These are phyloP conservation scores for Fusarium begoniae DNA, from an alignment of 2,329 filamentous ascomycete genomes.

Conservation along the genomic window DNA sequence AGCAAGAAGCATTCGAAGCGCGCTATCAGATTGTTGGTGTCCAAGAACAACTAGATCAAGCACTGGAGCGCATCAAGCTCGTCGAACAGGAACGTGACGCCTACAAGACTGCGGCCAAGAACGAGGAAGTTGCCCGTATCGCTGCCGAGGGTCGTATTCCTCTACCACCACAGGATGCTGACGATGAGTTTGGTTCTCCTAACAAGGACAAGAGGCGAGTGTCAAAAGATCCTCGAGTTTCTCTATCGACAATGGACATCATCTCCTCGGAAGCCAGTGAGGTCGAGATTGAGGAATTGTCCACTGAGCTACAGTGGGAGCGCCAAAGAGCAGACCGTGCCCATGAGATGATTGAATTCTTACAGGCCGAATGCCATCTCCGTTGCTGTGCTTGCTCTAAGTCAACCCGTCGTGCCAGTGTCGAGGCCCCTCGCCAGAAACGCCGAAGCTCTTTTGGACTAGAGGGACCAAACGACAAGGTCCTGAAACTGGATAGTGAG, in stretches of 20 bases:
- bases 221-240: slow-evolving; percentile 53
- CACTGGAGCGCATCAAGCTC: slow-evolving; percentile 69
- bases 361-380: slow-evolving; percentile 78
- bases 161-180: slow-evolving; percentile 65
- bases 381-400: slow-evolving; percentile 71
- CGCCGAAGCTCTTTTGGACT: slow-evolving; percentile 39
- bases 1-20: slow-evolving; percentile 75
- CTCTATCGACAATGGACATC: slow-evolving; percentile 60
- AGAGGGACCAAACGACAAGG: slow-evolving; percentile 44
- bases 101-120: slow-evolving; percentile 75
- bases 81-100: slow-evolving; percentile 80
- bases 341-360: slow-evolving; percentile 77
- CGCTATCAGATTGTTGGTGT: slow-evolving; percentile 71
- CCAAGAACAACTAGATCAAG: slow-evolving; percentile 73
- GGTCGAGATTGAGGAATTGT: slow-evolving; percentile 67
- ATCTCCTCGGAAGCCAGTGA: slow-evolving; percentile 65
- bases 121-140: slow-evolving; percentile 77
- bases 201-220: slow-evolving; percentile 60
- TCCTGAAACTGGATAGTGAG: slow-evolving; percentile 49
- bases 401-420: slow-evolving; percentile 30
- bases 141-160: slow-evolving; percentile 77
- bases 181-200: slow-evolving; percentile 71
- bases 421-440: slow-evolving; percentile 31
- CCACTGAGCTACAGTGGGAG: slow-evolving; percentile 64
- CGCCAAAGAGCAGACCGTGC: slow-evolving; percentile 73